These are phyloP conservation scores for Penicillium carneum DNA, from an alignment of 2,329 filamentous ascomycete species.

Conservation along the genomic window DNA sequence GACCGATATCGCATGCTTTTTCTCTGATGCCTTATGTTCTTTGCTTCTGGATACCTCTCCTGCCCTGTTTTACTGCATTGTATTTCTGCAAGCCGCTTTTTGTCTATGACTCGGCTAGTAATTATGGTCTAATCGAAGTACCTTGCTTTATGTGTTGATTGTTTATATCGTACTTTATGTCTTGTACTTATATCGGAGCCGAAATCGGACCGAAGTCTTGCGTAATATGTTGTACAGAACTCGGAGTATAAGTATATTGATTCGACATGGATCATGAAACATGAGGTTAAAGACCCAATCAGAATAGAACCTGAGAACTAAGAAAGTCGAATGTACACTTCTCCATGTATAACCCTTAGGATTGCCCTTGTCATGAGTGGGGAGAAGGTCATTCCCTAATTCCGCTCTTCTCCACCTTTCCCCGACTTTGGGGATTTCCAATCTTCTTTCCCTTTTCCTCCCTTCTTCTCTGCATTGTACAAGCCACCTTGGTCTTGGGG, in stretches of 20 bases:
- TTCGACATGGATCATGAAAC: background rate
- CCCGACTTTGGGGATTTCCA: slow-evolving; percentile 15
- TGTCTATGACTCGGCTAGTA: slow-evolving; percentile 30
- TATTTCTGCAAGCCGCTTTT: slow-evolving; percentile 32
- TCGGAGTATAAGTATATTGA: slow-evolving; percentile 6
- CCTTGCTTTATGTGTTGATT: slow-evolving; percentile 9
- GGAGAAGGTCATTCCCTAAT: slow-evolving; percentile 3
- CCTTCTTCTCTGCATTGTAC: slow-evolving; percentile 3
- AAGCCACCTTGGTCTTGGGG: background rate
- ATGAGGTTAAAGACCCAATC: background rate
- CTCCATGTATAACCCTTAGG: too few species aligned
- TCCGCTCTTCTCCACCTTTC: slow-evolving; percentile 18
- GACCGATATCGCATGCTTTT: slow-evolving; percentile 11
- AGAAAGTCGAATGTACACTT: background rate
- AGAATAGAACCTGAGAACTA: background rate
- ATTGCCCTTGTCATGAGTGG: slow-evolving; percentile 7
- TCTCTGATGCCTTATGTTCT: slow-evolving; percentile 18
- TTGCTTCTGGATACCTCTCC: slow-evolving; percentile 39
- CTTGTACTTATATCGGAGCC: background rate
- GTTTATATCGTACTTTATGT: background rate
- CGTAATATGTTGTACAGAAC: slow-evolving; percentile 17
- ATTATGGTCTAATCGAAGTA: slow-evolving; percentile 25
- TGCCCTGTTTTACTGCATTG: slow-evolving; percentile 35
- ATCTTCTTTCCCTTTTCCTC: background rate
- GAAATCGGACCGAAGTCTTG: slow-evolving; percentile 14